Base-by-base conservation (phyloP, 2,329 filamentous ascomycete species). In the Botrytis paeoniae region DNA sequence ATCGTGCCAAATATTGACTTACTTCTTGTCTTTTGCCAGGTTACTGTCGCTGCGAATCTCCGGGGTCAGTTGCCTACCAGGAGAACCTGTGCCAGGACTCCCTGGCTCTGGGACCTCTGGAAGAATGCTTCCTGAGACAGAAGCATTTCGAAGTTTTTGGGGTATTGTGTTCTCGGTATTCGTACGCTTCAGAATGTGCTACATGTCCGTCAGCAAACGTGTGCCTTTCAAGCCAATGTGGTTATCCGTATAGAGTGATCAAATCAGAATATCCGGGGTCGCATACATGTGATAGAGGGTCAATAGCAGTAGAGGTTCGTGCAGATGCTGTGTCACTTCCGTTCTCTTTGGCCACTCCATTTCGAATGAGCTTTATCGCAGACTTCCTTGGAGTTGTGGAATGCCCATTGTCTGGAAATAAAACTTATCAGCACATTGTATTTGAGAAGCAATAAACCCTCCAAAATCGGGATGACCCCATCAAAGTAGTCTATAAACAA, bases 251-350 rank as follows among this genome's bases (percentile, higher is more conserved):
- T 37, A 41, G 32, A 59, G 25, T 35, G 22, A 62, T 41, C 45
- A 35, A 41, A 39, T 6, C 25, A 70, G 61, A 61, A 51, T 9
- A 62, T 75, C 68, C 74, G 74, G 61, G 74, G 74, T 82, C 86
- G 76, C 71, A 73, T 86, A 92, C 89, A 82, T 92, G 89, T 69
- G 90, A 92, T 76, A 92, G 83, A 73, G 90, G 90, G 81, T 92
- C 90, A 75, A 91, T 90, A 39, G 85, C 85, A 70, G 86, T 84
- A 39, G 78, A 74, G 51, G 77, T 45, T 63, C 74, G 73, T 20
- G 60, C 71, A 14, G 75, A 73, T 63, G 75, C 54, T 39, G 77
- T 63, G 41, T 77, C 77, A 32, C 66, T 45, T 45, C 66, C 72
- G 74, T 76, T 80, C 32, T 70, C 68, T 59, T 57, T 76, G 77